phyloP scores from a whole-genome alignment of 768 basidiomycete species.

The Tephrocybe sp. region DNA sequence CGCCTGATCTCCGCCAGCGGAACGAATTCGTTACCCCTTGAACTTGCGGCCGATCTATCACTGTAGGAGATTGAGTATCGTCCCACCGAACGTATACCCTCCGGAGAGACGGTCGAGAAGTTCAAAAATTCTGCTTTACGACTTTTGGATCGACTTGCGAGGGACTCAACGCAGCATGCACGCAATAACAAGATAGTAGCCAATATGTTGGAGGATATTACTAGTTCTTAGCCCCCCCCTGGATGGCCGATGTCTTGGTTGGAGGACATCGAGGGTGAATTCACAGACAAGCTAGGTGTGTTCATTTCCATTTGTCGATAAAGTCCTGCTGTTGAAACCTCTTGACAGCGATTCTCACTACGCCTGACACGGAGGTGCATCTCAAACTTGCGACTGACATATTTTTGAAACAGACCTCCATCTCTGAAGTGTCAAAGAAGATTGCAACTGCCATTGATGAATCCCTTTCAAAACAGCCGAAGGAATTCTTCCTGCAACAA shows the following conservation, averaged over 20 bases:
- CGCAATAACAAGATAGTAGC: slow-evolving; percentile 68
- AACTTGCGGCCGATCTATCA: slow-evolving; percentile 28
- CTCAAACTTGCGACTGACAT: slow-evolving; percentile 66
- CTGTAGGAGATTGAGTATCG: slow-evolving; percentile 48
- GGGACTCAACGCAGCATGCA: slow-evolving; percentile 43
- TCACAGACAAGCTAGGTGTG: slow-evolving; percentile 70
- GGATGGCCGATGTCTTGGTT: slow-evolving; percentile 78
- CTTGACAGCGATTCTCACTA: slow-evolving; percentile 55
- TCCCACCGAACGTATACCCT: slow-evolving; percentile 42
- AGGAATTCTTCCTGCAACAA: slow-evolving; percentile 82
- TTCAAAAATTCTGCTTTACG: slow-evolving; percentile 69
- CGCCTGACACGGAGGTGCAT: slow-evolving; percentile 57
- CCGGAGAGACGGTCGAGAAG: slow-evolving; percentile 52
- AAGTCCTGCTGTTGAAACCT: background rate
- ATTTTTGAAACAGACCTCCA: slow-evolving; percentile 72
- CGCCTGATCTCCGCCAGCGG: slow-evolving; percentile 42
- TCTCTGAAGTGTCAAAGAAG: slow-evolving; percentile 78
- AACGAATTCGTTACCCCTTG: slow-evolving; percentile 23
- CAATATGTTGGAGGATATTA: slow-evolving; percentile 69
- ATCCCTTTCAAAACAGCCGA: slow-evolving; percentile 83
- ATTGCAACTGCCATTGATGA: slow-evolving; percentile 80
- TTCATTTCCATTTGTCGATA: slow-evolving; percentile 7
- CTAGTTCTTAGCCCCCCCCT: slow-evolving; percentile 57
- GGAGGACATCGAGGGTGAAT: slow-evolving; percentile 62
- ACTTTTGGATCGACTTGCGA: slow-evolving; percentile 62